Evolutionary conservation across 306 rosid genomes (phyloP).

Genomic region (Cucurbita pepo): DNA sequence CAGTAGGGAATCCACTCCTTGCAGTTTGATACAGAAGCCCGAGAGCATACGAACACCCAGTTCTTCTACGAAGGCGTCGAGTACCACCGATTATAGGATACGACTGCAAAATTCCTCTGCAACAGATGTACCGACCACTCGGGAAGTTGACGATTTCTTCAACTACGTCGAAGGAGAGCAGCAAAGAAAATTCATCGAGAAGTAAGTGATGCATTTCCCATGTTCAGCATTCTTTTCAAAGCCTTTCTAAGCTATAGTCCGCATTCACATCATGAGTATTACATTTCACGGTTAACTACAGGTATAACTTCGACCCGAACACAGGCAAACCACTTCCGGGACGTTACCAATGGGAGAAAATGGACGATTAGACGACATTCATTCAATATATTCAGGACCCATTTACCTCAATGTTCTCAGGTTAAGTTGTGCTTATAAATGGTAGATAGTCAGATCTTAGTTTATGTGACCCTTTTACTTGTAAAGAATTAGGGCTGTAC

Average conservation of each 20-base stretch:
- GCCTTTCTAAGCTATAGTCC: background rate
- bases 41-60: constrained; percentile 56
- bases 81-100: constrained; percentile 26
- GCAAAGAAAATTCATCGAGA: constrained; percentile 58
- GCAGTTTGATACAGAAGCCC: constrained; percentile 69
- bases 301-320: constrained; percentile 92
- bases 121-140: constrained; percentile 55
- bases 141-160: constrained; percentile 81
- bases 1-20: constrained; percentile 91
- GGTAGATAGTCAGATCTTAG: constrained; percentile 41
- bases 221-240: background rate
- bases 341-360: constrained; percentile 71
- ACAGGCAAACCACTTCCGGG: constrained; percentile 74
- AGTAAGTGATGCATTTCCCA: constrained; percentile 22
- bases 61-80: constrained; percentile 62
- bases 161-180: constrained; percentile 54
- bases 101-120: constrained; percentile 32
- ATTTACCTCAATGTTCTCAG: constrained; percentile 23
- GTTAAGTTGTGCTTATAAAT: constrained; percentile 16
- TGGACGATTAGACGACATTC: constrained; percentile 29
- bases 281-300: constrained; percentile 19
- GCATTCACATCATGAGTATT: background rate
- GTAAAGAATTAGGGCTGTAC: constrained; percentile 71
- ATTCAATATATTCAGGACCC: constrained; percentile 22
- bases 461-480: constrained; percentile 77